Percentiles rank a stretch among this genome's conserved stretches.
These are phyloP conservation scores for Daldinia concentrica DNA, from an alignment of 495 filamentous ascomycete genomes.

Conservation along the genomic window DNA sequence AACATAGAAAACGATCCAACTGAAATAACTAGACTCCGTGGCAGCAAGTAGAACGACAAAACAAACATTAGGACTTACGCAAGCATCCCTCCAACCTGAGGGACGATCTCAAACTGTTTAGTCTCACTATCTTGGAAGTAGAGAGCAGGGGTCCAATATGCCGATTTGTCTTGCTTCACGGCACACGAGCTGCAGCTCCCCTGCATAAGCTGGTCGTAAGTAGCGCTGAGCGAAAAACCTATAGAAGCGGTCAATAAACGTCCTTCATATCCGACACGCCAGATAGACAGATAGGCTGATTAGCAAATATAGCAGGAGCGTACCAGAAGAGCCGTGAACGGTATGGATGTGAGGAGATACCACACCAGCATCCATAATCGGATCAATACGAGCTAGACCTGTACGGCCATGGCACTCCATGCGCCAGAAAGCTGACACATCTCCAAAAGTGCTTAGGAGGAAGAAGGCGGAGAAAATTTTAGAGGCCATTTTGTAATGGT, in stretches of 20 bases:
- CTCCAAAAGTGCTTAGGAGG: constrained; percentile 47
- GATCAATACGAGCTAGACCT: constrained; percentile 76
- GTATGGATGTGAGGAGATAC: constrained; percentile 76
- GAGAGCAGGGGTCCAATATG: constrained; percentile 72
- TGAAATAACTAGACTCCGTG: neutral
- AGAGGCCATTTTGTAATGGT: constrained; percentile 44
- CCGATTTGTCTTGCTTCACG: constrained; percentile 71
- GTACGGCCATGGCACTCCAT: constrained; percentile 77
- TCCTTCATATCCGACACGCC: neutral
- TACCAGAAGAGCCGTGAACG: constrained; percentile 73
- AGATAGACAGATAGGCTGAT: neutral
- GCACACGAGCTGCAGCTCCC: constrained; percentile 71
- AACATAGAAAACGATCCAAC: neutral
- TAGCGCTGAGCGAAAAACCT: constrained; percentile 61
- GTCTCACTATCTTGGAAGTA: constrained; percentile 68
- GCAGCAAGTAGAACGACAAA: neutral
- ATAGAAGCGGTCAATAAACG: constrained; percentile 13
- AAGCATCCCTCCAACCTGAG: constrained; percentile 69
- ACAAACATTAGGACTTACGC: constrained; percentile 55
- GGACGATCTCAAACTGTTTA: constrained; percentile 55
- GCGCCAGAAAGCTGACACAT: constrained; percentile 82
- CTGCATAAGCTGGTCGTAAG: constrained; percentile 59
- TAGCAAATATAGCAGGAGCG: constrained; percentile 28
- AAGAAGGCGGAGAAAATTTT: constrained; percentile 40
- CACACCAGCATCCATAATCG: constrained; percentile 68